A percentile compares a stretch with the other conserved stretches of the same genome.
Conservation (phyloP, 2,329 filamentous ascomycete genomes). For the Talaromyces islandicus region DNA sequence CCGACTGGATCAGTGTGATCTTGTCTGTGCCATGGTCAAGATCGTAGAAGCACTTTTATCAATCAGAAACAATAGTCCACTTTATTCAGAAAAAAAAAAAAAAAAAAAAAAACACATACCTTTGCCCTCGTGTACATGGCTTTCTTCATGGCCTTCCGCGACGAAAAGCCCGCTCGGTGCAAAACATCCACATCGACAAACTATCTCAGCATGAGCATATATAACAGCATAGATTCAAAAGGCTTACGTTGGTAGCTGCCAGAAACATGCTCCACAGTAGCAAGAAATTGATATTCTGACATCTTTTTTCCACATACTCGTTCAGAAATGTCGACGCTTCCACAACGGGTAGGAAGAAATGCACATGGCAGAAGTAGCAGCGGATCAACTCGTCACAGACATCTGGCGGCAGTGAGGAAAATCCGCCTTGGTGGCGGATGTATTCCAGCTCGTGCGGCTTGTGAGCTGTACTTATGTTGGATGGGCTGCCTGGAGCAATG, state of each 20-base stretch:
- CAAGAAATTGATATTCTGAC: not conserved
- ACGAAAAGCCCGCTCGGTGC: conserved; percentile 68
- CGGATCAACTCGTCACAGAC: not conserved
- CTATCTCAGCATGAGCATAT: conserved; percentile 36
- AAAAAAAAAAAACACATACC: conserved; percentile 48
- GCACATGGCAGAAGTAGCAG: conserved; percentile 2
- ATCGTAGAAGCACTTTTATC: conserved; percentile 70
- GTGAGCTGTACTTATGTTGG: not conserved
- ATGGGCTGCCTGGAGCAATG: not conserved
- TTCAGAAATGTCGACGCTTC: not conserved
- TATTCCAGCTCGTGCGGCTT: not conserved
- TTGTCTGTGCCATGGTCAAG: conserved; percentile 92
- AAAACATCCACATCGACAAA: conserved; percentile 78
- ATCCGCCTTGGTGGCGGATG: not conserved
- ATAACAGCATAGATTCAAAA: not conserved
- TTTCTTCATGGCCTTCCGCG: conserved; percentile 74
- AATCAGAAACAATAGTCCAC: not conserved
- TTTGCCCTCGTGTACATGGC: conserved; percentile 84
- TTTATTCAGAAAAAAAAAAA: too few species aligned
- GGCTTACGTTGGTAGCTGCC: conserved; percentile 1
- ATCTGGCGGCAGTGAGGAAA: not conserved
- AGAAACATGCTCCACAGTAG: conserved; percentile 2
- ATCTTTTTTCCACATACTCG: not conserved
- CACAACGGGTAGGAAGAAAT: not conserved
- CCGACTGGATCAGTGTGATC: conserved; percentile 80